Conservation (phyloP, 352 stramenopile genomes). For the Phytophthora palmivora region DNA sequence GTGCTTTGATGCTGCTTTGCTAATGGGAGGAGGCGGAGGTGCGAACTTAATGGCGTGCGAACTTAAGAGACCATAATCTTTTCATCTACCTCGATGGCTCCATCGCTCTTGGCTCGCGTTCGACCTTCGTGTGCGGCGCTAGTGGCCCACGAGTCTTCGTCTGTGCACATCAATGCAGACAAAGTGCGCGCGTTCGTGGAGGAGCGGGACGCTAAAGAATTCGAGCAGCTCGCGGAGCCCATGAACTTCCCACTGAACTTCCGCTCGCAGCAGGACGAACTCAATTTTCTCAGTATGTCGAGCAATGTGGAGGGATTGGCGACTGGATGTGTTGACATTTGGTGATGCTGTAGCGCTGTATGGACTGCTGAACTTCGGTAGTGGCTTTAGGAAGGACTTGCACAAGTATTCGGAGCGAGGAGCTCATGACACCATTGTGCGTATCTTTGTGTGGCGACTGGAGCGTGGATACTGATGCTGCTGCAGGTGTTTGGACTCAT, state of each 20-base stretch:
- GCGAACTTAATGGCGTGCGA: slow-evolving; percentile 10
- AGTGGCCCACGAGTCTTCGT: slow-evolving; percentile 48
- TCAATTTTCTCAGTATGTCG: slow-evolving; percentile 79
- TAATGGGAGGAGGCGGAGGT: slow-evolving; percentile 26
- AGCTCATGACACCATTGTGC: slow-evolving; percentile 80
- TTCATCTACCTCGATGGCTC: slow-evolving; percentile 37
- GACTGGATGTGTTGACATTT: background rate
- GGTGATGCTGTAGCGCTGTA: slow-evolving; percentile 54
- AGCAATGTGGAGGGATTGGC: background rate
- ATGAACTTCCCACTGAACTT: slow-evolving; percentile 84
- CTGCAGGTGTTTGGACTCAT: slow-evolving; percentile 81
- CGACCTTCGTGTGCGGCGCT: slow-evolving; percentile 60
- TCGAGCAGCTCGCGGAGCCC: slow-evolving; percentile 48
- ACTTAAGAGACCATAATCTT: slow-evolving; percentile 22
- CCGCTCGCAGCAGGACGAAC: slow-evolving; percentile 69
- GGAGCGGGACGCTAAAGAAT: slow-evolving; percentile 62
- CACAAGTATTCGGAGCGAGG: slow-evolving; percentile 76
- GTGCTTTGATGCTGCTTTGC: slow-evolving; percentile 4
- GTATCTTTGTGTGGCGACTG: background rate
- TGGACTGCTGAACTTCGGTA: slow-evolving; percentile 81
- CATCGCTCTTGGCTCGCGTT: slow-evolving; percentile 54
- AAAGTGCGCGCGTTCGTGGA: slow-evolving; percentile 57
- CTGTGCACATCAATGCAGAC: slow-evolving; percentile 60
- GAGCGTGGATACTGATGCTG: background rate
- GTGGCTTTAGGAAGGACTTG: slow-evolving; percentile 79